Evolutionary conservation across 2,329 filamentous ascomycete genomes (phyloP).

Genomic region (Fusarium udum): DNA sequence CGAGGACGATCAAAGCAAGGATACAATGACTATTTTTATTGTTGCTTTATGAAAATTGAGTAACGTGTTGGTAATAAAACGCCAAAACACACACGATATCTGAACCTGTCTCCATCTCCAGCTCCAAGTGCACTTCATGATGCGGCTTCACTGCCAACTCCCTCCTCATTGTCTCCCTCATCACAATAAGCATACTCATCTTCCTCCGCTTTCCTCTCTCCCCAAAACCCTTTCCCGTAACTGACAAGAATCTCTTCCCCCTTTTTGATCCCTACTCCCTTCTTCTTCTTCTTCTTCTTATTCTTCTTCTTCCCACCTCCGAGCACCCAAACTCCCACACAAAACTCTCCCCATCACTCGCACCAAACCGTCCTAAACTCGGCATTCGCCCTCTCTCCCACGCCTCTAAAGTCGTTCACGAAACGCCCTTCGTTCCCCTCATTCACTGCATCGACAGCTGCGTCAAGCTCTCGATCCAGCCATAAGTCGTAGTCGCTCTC

Average conservation of each 20-base stretch:
- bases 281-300: constrained; percentile 30
- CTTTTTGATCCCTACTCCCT: constrained; percentile 57
- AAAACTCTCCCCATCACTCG: constrained; percentile 58
- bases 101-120: neutral
- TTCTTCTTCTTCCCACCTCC: constrained; percentile 34
- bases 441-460: constrained; percentile 68
- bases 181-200: constrained; percentile 6
- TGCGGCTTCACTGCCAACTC: neutral
- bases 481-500: constrained; percentile 70
- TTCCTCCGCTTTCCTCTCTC: constrained; percentile 48
- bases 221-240: constrained; percentile 75
- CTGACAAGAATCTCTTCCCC: constrained; percentile 73
- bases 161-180: neutral
- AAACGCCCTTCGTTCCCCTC: constrained; percentile 72
- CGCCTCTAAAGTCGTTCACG: constrained; percentile 73
- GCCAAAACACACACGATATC: neutral
- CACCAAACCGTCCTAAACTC: constrained; percentile 70
- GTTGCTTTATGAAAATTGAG: neutral
- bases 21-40: neutral
- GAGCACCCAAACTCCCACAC: constrained; percentile 68
- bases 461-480: constrained; percentile 64
- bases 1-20: neutral
- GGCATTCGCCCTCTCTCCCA: constrained; percentile 62
- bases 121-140: neutral
- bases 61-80: neutral